Base-by-base conservation (phyloP, 1,139 yeast genomes). In the Geotrichum reessii region DNA sequence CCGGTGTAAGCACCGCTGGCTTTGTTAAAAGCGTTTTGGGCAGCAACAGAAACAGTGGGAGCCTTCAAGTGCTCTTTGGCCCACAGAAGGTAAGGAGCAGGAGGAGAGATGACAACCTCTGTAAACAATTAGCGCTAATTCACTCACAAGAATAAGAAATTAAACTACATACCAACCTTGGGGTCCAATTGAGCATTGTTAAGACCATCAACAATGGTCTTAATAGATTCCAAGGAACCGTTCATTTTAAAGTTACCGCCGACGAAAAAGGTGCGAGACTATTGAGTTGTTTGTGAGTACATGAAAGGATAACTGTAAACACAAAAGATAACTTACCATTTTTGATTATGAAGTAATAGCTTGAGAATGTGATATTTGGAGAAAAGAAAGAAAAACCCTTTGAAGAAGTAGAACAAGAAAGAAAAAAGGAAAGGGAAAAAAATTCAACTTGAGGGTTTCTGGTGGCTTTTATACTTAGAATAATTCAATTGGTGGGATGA, bases 221-320 rank as follows among this genome's bases (percentile, higher is more conserved):
- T 83, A 75, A 93, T 87, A 71, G 95, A 87, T 71, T 82, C 83
- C 78, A 85, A 86, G 74, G 96, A 80, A 74, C 99, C 99, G 83
- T 93, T 95, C 91, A 95, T 87, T 79, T 93, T 93, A 83, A 93
- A 92, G 91, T 93, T 93, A 73, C 98, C 99, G 70, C 98, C 99
- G 56, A 75, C 78, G 64, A 93, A 91, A 81, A 92, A 92, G 79
- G 85, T 87, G 81, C 99, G 91, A 75, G 95, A 84, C 96, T 78
- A 58, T 11, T 28, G 50, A 28, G 31, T 21, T 14, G 27, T 28
- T 19, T 17, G 12, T 21, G 11, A 21, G 22, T 21, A 21, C 19
- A 5, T 48, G n/a, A 9, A 19, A 14, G 14, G 14, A 19, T 44
- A 17, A 25, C 21, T 17, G 21, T 24, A 44, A 24, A n/a, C 12